A percentile compares a stretch with the other conserved stretches of the same genome.
These are phyloP conservation scores for Triticum dicoccoides DNA, from an alignment of 176 grass and related monocot species.

Conservation along the genomic window DNA sequence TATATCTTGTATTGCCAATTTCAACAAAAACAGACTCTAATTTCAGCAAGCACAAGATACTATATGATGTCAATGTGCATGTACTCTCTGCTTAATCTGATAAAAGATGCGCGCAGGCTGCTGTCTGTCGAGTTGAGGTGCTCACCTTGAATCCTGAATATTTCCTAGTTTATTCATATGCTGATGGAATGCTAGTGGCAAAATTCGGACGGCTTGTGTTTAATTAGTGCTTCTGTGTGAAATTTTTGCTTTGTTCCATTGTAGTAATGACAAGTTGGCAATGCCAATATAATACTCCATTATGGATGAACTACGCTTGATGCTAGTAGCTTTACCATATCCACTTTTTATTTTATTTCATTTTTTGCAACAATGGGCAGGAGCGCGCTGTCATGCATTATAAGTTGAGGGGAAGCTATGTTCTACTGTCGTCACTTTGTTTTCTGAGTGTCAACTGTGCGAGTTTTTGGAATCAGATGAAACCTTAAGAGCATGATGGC, in stretches of 20 bases:
- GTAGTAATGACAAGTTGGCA: too few relatives aligned
- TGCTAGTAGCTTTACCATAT: neutral
- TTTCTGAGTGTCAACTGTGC: neutral
- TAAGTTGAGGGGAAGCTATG: neutral
- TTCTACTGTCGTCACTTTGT: neutral
- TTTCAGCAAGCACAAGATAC: neutral
- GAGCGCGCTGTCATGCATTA: neutral
- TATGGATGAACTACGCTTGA: neutral
- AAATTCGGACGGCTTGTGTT: too few relatives aligned
- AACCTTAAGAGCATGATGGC: neutral
- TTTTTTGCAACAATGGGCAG: neutral
- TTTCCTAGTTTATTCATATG: too few relatives aligned
- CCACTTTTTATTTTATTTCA: neutral
- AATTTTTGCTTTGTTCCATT: too few relatives aligned
- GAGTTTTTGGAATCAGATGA: neutral
- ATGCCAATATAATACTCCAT: too few relatives aligned
- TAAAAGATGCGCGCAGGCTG: too few relatives aligned
- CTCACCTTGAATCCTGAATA: too few relatives aligned
- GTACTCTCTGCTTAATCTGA: neutral
- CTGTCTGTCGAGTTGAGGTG: too few relatives aligned
- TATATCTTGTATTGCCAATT: neutral
- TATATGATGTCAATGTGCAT: too few relatives aligned
- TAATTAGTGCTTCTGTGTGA: too few relatives aligned
- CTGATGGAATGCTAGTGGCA: too few relatives aligned
- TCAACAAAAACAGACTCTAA: neutral